These are phyloP conservation scores for Phytophthora parvispora DNA, from an alignment of 352 stramenopile genomes.

Conservation along the genomic window DNA sequence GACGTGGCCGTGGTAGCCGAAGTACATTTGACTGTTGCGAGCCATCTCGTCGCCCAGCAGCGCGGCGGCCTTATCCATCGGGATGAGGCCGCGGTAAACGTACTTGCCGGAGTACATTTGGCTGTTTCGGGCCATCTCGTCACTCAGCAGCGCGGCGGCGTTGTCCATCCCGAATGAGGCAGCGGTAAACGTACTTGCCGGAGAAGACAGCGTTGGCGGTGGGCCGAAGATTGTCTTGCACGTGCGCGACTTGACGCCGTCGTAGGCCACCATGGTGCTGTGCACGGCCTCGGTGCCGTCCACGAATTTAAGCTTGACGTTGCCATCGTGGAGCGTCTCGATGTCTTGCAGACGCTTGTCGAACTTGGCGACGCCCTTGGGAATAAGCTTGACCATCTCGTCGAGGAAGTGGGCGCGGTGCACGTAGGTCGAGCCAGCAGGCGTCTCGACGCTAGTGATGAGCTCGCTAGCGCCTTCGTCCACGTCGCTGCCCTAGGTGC, in stretches of 20 bases:
- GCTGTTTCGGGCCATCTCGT: slow-evolving; percentile 45
- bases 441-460: slow-evolving; percentile 42
- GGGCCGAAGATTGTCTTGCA: slow-evolving; percentile 35
- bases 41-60: slow-evolving; percentile 42
- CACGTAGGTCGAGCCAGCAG: slow-evolving; percentile 40
- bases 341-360: slow-evolving; percentile 40
- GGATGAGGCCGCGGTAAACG: slow-evolving; percentile 41
- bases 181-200: no score
- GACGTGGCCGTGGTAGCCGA: slow-evolving; percentile 46
- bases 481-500: slow-evolving; percentile 21
- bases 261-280: slow-evolving; percentile 38
- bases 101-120: slow-evolving; percentile 53
- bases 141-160: slow-evolving; percentile 32
- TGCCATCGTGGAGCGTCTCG: slow-evolving; percentile 37
- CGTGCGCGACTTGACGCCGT: slow-evolving; percentile 44
- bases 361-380: slow-evolving; percentile 35
- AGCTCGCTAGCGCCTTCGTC: slow-evolving; percentile 30
- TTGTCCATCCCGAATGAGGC: slow-evolving; percentile 54
- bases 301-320: slow-evolving; percentile 41
- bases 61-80: slow-evolving; percentile 46
- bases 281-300: slow-evolving; percentile 43
- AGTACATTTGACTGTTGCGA: slow-evolving; percentile 53
- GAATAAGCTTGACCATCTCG: slow-evolving; percentile 42
- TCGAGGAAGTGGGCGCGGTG: slow-evolving; percentile 45
- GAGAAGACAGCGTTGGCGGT: slow-evolving; percentile 40